Evolutionary conservation across 2,329 filamentous ascomycete species (phyloP).

Genomic region (Fusarium verrucosum): DNA sequence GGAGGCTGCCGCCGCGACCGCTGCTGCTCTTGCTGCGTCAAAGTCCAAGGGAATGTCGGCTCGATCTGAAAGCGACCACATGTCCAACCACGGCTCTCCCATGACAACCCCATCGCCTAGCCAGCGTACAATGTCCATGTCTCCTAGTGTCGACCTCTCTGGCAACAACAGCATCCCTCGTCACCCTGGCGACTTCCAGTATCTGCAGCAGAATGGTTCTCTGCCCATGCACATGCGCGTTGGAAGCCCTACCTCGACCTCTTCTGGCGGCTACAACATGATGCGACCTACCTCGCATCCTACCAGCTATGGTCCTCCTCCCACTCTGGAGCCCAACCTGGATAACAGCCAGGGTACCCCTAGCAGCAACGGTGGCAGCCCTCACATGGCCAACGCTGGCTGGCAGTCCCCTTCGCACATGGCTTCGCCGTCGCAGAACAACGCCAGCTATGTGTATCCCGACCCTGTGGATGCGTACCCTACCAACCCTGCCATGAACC

Average conservation of each 20-base stretch:
- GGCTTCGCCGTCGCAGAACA: slow-evolving; percentile 73
- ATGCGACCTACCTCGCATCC: slow-evolving; percentile 87
- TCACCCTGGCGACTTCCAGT: slow-evolving; percentile 71
- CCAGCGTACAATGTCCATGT: slow-evolving; percentile 82
- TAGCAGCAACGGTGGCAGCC: slow-evolving; percentile 81
- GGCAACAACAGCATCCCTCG: slow-evolving; percentile 74
- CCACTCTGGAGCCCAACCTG: slow-evolving; percentile 84
- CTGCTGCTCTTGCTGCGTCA: slow-evolving; percentile 77
- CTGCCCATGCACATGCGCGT: slow-evolving; percentile 86
- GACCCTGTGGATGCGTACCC: slow-evolving; percentile 78
- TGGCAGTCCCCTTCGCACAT: slow-evolving; percentile 89
- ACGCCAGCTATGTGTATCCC: slow-evolving; percentile 77
- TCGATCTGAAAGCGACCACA: slow-evolving; percentile 75
- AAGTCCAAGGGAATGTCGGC: slow-evolving; percentile 54
- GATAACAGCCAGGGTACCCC: slow-evolving; percentile 75
- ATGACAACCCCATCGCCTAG: slow-evolving; percentile 83
- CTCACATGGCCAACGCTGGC: slow-evolving; percentile 81
- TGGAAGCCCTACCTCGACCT: slow-evolving; percentile 74
- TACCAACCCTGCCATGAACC: slow-evolving; percentile 66
- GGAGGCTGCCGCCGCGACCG: slow-evolving; percentile 88
- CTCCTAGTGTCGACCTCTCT: slow-evolving; percentile 78
- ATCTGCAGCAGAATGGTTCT: slow-evolving; percentile 76
- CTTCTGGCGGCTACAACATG: slow-evolving; percentile 64
- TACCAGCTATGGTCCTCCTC: slow-evolving; percentile 80
- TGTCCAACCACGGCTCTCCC: slow-evolving; percentile 77